phyloP scores from a whole-genome alignment of 345 rosid genomes.

The Eucalyptus erythrocorys region DNA sequence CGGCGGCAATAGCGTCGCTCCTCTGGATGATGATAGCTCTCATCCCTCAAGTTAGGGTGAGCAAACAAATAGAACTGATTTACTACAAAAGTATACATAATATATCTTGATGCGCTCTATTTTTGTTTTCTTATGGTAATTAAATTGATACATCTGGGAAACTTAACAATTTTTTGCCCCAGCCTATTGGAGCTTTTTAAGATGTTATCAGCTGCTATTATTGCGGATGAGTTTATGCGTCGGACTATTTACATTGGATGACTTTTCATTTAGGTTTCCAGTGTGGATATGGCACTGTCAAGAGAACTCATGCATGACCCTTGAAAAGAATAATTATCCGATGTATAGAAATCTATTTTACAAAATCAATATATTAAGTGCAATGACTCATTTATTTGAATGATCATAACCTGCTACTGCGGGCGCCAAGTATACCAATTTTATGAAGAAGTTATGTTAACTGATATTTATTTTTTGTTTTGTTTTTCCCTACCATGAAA shows the following conservation, averaged over 20 bases:
- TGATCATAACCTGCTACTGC: not conserved
- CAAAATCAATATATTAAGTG: not conserved
- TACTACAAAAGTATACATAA: not conserved
- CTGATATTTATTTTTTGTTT: not conserved
- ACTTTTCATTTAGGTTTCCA: not conserved
- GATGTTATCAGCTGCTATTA: not conserved
- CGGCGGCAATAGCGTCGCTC: not conserved
- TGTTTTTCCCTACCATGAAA: not conserved
- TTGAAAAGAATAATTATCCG: not conserved
- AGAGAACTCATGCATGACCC: not conserved
- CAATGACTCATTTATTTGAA: not conserved
- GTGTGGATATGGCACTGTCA: not conserved
- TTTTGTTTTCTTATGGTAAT: not conserved
- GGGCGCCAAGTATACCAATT: not conserved
- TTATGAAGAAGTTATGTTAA: not conserved
- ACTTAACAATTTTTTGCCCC: not conserved
- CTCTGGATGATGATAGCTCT: not conserved
- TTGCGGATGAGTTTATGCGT: not conserved
- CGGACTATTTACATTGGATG: not conserved
- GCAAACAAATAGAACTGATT: not conserved
- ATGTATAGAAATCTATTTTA: not conserved
- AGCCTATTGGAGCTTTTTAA: not conserved
- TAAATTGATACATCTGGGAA: not conserved
- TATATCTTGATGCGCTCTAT: not conserved
- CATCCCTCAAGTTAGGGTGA: not conserved